These are phyloP conservation scores for Ophiostoma sp. DNA, from an alignment of 2,329 filamentous ascomycete species.

Conservation along the genomic window DNA sequence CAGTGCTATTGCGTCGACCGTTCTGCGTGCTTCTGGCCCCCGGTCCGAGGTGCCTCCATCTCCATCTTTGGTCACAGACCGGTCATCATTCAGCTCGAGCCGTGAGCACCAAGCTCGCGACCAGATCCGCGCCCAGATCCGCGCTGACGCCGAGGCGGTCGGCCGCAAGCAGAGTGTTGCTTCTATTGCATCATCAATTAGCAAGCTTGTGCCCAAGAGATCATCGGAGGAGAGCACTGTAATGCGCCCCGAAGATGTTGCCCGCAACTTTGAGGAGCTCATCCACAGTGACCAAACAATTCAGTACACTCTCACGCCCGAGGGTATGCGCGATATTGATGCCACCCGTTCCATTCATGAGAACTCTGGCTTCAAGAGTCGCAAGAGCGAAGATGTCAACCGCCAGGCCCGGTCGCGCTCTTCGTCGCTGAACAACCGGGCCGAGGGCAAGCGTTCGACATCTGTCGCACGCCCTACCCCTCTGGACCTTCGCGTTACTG, in stretches of 20 bases:
- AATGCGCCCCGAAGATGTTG: constrained; percentile 52
- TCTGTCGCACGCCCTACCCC: constrained; percentile 33
- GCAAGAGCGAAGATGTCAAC: constrained; percentile 46
- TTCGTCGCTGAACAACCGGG: constrained; percentile 41
- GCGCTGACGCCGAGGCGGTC: constrained; percentile 13
- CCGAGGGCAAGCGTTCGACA: constrained; percentile 35
- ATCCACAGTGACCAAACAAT: constrained; percentile 79
- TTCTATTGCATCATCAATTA: constrained; percentile 45
- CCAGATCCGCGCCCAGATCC: constrained; percentile 19
- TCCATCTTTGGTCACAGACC: constrained; percentile 9
- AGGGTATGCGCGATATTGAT: constrained; percentile 70
- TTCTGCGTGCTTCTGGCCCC: not conserved
- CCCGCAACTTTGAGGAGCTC: constrained; percentile 68
- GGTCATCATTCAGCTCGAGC: constrained; percentile 5
- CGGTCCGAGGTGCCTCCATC: constrained; percentile 18
- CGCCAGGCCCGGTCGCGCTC: constrained; percentile 43
- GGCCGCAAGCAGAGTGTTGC: constrained; percentile 41
- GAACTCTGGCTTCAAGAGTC: constrained; percentile 39
- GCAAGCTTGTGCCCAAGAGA: constrained; percentile 49
- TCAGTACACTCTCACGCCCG: constrained; percentile 74
- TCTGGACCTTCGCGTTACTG: constrained; percentile 29
- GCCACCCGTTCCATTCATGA: constrained; percentile 39
- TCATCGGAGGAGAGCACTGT: constrained; percentile 54
- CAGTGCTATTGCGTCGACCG: not conserved
- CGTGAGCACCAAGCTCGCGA: constrained; percentile 15